Base-by-base conservation (phyloP, 495 filamentous ascomycete genomes). In the Trichoderma virens region DNA sequence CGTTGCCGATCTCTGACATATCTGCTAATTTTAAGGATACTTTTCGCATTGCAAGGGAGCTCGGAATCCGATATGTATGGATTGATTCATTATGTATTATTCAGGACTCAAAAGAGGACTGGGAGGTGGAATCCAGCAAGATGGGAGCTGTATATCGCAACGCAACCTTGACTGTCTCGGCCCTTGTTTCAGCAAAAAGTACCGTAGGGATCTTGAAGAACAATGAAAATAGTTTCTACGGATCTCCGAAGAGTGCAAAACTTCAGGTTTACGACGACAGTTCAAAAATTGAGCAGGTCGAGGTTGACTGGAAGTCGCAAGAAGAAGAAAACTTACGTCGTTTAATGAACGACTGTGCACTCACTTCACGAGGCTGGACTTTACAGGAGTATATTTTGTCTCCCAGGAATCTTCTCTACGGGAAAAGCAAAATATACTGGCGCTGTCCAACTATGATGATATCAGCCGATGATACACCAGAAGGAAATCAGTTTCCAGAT, bases 301-400 rank as follows among this genome's bases (percentile, higher is more conserved):
- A 45, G 16, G 41, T 45, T 5, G 41, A 13, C 6, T 45, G 41
- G n/a, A 34, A 20, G 38, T 45, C 34, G 27, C 27, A 16, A 25
- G 28, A 61, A 25, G 30, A 34, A 20, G 18, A 34, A 61, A 34
- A 9, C 6, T 23, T 31, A 35, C 34, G 59, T 28, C 8, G 6
- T 31, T 28, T 61, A 11, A 11, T 25, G 18, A 13, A 34, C 59
- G 16, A 25, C 27, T 11, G 34, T 35, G 35, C 63, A 20, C 60
- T 73, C 5, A 39, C 30, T 14, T 39, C 59, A 2, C 67, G 73
- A 23, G 72, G 63, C 1, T 75, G 72, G 73, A 70, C 67, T 7
- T 67, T 72, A 38, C 73, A 75, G 59, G 73, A 75, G 64, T 65
- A 70, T 3, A 59, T 66, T 23, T 60, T 75, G 30, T 66, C 72